These are phyloP conservation scores for Malassezia cuniculi DNA, from an alignment of 1,284 basidiomycete genomes.

Conservation along the genomic window DNA sequence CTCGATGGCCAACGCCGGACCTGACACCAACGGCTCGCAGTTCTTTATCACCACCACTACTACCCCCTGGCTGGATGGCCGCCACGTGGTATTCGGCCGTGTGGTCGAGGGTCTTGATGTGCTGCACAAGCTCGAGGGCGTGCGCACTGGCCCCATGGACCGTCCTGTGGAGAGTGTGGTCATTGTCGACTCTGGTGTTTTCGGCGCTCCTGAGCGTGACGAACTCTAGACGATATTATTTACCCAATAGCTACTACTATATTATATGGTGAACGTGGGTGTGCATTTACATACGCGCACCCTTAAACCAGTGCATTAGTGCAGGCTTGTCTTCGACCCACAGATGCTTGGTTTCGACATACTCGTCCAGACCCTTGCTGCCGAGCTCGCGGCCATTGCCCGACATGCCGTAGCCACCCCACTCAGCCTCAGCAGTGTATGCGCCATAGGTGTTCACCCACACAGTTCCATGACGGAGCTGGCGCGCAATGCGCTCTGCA, in stretches of 20 bases:
- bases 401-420: constrained; percentile 42
- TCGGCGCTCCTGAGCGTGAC: constrained; percentile 28
- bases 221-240: constrained; percentile 27
- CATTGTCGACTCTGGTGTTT: constrained; percentile 31
- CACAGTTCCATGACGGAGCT: constrained; percentile 39
- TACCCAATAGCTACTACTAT: not conserved
- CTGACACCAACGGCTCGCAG: constrained; percentile 48
- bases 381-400: constrained; percentile 43
- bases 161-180: constrained; percentile 26
- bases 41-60: constrained; percentile 43
- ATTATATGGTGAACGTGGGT: not conserved
- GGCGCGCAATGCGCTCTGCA: constrained; percentile 32
- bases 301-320: constrained; percentile 38
- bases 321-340: constrained; percentile 35
- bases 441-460: constrained; percentile 42
- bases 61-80: constrained; percentile 36
- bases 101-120: constrained; percentile 36
- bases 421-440: constrained; percentile 41
- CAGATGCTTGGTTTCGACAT: constrained; percentile 39
- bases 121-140: constrained; percentile 36
- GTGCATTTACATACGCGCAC: constrained; percentile 11
- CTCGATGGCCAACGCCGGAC: constrained; percentile 35
- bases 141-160: constrained; percentile 30
- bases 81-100: constrained; percentile 38
- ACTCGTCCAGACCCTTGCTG: constrained; percentile 39